These are phyloP conservation scores for Aspergillus novofumigatus DNA, from an alignment of 2,329 filamentous ascomycete species.

Conservation along the genomic window DNA sequence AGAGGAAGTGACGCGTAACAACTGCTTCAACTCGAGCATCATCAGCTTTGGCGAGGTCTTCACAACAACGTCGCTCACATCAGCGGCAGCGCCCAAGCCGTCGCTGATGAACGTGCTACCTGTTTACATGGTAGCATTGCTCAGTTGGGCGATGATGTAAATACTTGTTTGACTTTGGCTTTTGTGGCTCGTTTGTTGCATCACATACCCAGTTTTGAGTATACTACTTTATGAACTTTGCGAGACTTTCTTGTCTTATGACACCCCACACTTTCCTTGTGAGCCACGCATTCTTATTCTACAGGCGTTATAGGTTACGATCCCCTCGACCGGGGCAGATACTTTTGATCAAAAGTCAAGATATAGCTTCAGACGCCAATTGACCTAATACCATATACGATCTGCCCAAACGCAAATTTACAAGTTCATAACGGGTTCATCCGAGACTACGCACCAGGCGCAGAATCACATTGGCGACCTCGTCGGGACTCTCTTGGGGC, in stretches of 20 bases:
- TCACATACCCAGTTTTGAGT: slow-evolving; percentile 17
- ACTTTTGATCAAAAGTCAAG: not conserved
- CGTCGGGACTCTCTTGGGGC: slow-evolving; percentile 61
- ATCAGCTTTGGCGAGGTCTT: slow-evolving; percentile 76
- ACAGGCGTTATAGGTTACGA: not conserved
- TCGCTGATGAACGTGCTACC: slow-evolving; percentile 22
- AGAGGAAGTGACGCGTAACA: slow-evolving; percentile 67
- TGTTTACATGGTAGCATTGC: slow-evolving; percentile 19
- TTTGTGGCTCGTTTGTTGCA: slow-evolving; percentile 1
- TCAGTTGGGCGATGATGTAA: slow-evolving; percentile 18
- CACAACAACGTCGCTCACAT: slow-evolving; percentile 30
- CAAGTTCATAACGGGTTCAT: not conserved
- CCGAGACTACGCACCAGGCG: slow-evolving; percentile 32
- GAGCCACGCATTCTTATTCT: not conserved
- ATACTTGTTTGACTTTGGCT: not conserved
- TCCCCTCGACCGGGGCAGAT: not conserved
- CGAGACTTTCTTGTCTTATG: not conserved
- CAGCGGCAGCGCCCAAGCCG: slow-evolving; percentile 16
- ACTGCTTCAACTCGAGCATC: slow-evolving; percentile 83
- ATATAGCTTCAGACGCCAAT: not conserved
- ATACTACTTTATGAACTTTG: not conserved
- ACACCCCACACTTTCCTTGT: not conserved
- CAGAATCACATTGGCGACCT: slow-evolving; percentile 46
- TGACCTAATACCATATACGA: not conserved
- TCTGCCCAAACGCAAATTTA: not conserved